These are phyloP conservation scores for Kwoniella bestiolae DNA, from an alignment of 768 basidiomycete species.

Conservation along the genomic window DNA sequence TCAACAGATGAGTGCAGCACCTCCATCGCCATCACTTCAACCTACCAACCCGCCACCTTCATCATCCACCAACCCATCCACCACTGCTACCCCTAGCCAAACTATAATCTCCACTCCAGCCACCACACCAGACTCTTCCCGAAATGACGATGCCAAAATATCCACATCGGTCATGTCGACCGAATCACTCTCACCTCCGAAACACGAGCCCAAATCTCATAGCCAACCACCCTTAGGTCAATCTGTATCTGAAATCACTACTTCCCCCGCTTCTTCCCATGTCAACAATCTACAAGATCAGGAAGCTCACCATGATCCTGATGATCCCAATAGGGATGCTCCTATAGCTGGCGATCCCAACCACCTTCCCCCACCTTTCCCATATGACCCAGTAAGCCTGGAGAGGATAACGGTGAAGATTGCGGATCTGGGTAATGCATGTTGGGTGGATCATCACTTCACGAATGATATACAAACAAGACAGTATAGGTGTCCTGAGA, in stretches of 20 bases:
- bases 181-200: constrained; percentile 42
- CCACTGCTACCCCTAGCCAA: constrained; percentile 40
- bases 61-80: constrained; percentile 27
- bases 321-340: constrained; percentile 38
- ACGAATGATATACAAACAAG: constrained; percentile 98
- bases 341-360: constrained; percentile 60
- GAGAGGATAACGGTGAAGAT: constrained; percentile 90
- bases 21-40: constrained; percentile 30
- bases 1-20: constrained; percentile 63
- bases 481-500: constrained; percentile 96
- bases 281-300: constrained; percentile 51
- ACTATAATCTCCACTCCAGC: constrained; percentile 48
- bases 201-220: constrained; percentile 9
- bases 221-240: constrained; percentile 7
- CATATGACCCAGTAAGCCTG: constrained; percentile 53
- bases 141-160: constrained; percentile 37
- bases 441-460: constrained; percentile 87
- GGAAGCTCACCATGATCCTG: constrained; percentile 49
- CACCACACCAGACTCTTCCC: constrained; percentile 42
- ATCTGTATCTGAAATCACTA: constrained; percentile 26
- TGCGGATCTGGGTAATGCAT: constrained; percentile 96
- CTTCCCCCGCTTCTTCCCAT: constrained; percentile 50
- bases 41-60: constrained; percentile 23
- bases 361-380: constrained; percentile 58
- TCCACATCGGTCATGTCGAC: constrained; percentile 53